These are phyloP conservation scores for Alternaria gaisen DNA, from an alignment of 2,329 filamentous ascomycete species.

Conservation along the genomic window DNA sequence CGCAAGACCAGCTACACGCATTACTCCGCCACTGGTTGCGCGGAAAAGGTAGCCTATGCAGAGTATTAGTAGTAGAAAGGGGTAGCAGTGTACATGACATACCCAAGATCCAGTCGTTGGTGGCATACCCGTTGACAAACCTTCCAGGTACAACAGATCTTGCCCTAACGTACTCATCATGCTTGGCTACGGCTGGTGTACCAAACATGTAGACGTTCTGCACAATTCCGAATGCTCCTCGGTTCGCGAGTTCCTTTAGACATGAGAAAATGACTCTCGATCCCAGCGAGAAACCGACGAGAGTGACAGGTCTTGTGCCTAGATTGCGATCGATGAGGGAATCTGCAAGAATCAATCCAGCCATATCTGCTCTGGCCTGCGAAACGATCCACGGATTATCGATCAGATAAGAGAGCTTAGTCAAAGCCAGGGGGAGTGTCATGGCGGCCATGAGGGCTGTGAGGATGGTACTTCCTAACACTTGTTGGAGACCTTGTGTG, in stretches of 20 bases:
- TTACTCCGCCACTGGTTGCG: constrained; percentile 89
- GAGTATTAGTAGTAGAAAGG: constrained; percentile 15
- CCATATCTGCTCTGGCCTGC: constrained; percentile 84
- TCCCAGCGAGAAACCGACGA: constrained; percentile 94
- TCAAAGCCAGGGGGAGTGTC: constrained; percentile 88
- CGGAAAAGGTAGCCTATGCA: constrained; percentile 82
- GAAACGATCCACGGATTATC: constrained; percentile 99
- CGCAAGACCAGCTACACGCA: constrained; percentile 83
- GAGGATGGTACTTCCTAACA: constrained; percentile 88
- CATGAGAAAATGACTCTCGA: constrained; percentile 93
- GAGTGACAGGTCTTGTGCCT: constrained; percentile 87
- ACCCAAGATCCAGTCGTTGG: constrained; percentile 95
- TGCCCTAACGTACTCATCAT: constrained; percentile 84
- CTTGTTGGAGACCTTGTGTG: constrained; percentile 94
- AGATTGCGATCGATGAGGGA: constrained; percentile 91
- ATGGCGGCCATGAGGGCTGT: constrained; percentile 90
- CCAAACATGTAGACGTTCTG: constrained; percentile 98
- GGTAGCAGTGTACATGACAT: constrained; percentile 18
- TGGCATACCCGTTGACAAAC: constrained; percentile 93
- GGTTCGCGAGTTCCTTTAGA: constrained; percentile 82
- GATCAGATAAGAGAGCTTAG: constrained; percentile 94
- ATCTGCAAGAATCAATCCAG: constrained; percentile 92
- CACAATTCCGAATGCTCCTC: constrained; percentile 84
- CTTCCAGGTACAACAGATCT: constrained; percentile 88
- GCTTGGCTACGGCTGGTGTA: constrained; percentile 88